phyloP scores from a whole-genome alignment of 2,329 filamentous ascomycete species.

The Fusarium sp. region DNA sequence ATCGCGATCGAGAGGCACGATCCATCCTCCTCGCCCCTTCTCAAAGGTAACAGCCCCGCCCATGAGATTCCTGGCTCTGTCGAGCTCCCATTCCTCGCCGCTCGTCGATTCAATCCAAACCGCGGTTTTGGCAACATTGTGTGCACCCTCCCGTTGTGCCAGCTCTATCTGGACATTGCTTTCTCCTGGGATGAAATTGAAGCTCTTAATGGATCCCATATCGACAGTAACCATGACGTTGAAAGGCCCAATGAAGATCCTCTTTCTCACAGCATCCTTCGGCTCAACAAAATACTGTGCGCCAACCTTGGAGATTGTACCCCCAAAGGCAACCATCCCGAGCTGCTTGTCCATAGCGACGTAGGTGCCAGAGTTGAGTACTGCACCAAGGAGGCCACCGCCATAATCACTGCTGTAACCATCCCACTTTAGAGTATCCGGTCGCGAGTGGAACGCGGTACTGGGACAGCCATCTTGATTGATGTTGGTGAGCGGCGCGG shows the following conservation, averaged over 20 bases:
- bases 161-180: conserved; percentile 38
- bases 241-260: conserved; percentile 59
- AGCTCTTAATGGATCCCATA: conserved; percentile 53
- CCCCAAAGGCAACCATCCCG: conserved; percentile 61
- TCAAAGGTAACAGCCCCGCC: neutral
- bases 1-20: neutral
- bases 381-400: conserved; percentile 61
- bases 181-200: conserved; percentile 43
- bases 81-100: conserved; percentile 2
- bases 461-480: conserved; percentile 63
- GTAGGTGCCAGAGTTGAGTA: conserved; percentile 60
- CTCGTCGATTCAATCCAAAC: conserved; percentile 50
- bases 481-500: conserved; percentile 64
- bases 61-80: neutral
- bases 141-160: conserved; percentile 42
- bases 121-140: conserved; percentile 42
- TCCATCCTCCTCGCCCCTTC: conserved; percentile 36
- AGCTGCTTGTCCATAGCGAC: conserved; percentile 55
- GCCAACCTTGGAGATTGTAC: conserved; percentile 45
- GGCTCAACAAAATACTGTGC: conserved; percentile 50
- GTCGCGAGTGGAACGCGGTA: conserved; percentile 66
- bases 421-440: conserved; percentile 65
- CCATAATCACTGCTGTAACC: conserved; percentile 67
- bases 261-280: conserved; percentile 57
- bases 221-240: conserved; percentile 54